Base-by-base conservation (phyloP, 768 basidiomycete species). In the Tylopilus subfusipes region DNA sequence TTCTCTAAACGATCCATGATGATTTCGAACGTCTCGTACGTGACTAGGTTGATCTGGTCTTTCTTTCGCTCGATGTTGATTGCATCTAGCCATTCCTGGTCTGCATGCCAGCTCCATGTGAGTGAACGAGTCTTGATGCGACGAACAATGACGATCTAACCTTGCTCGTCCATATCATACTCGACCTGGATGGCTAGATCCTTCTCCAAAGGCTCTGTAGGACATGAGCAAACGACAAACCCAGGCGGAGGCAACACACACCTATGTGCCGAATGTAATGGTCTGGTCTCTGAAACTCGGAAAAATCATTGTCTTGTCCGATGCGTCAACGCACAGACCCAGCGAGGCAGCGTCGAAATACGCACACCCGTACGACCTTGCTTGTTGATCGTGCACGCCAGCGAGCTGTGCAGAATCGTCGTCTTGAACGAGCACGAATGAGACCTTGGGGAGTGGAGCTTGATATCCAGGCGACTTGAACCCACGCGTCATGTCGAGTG, bases 101-200 rank as follows among this genome's bases (percentile, higher is more conserved):
- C 95, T 95, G 63, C 36, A 44, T 14, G 27, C 18, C 34, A 18
- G 42, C 18, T 22, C 50, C 29, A 14, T 27, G 48, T 60, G 54
- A 59, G 52, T 16, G 38, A 42, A 52, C 47, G 24, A 14, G 48
- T 33, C 42, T 29, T 33, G 19, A 42, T 18, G 51, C 36, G 7
- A 22, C 34, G 18, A 49, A 19, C 12, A 7, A 36, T 21, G 38
- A 31, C 18, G 12, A 19, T 63, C 76, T 19, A 34, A 88, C 93
- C 95, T 83, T 98, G 95, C 67, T 98, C 97, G 66, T 98, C 97
- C 94, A 99, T 98, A 67, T 98, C 97, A 76, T 99, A 99, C 70
- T 98, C 97, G 22, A 99, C 96, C 61, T 96, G 93, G 36, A 83
- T 82, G 8, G 88, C 88, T 18, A 98, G 82, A 60, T 99, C 97